Conservation (phyloP, 2,329 filamentous ascomycete species). For the Verticillium nonalfalfae region DNA sequence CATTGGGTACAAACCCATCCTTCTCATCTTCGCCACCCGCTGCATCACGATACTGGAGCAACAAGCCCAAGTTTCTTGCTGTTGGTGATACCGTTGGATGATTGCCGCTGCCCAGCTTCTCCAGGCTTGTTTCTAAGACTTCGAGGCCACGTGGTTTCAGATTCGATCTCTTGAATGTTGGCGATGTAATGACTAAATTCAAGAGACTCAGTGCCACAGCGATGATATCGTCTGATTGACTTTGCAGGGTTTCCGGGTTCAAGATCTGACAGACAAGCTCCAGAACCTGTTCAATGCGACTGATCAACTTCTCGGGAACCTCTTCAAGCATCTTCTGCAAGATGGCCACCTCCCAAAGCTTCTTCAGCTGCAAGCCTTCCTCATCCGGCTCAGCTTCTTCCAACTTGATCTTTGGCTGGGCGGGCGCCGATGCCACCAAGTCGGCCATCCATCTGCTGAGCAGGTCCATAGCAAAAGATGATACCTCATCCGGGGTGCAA, state of each 20-base stretch:
- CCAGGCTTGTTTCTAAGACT: conserved; percentile 42
- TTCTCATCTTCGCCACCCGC: conserved; percentile 37
- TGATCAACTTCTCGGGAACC: conserved; percentile 57
- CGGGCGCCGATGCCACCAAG: conserved; percentile 15
- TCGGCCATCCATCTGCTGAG: conserved; percentile 50
- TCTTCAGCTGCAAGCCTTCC: conserved; percentile 32
- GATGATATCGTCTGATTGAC: conserved; percentile 39
- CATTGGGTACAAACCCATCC: conserved; percentile 28
- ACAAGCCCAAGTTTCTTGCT: conserved; percentile 47
- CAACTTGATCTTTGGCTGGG: conserved; percentile 18
- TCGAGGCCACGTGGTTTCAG: conserved; percentile 33
- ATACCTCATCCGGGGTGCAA: conserved; percentile 49
- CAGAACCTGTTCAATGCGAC: conserved; percentile 57
- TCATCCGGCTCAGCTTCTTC: conserved; percentile 19
- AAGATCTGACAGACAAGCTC: conserved; percentile 58
- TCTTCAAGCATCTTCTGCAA: conserved; percentile 60
- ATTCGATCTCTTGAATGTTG: conserved; percentile 45
- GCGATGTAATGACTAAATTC: conserved; percentile 52
- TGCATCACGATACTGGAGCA: conserved; percentile 50
- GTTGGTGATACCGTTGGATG: conserved; percentile 40
- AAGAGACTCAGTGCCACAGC: conserved; percentile 53
- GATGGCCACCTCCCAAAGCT: conserved; percentile 53
- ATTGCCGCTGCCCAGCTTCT: conserved; percentile 30
- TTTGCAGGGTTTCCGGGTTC: conserved; percentile 31
- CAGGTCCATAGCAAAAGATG: conserved; percentile 53